Evolutionary conservation across 2,329 filamentous ascomycete genomes (phyloP).

Genomic region (Xylariaceae sp.): DNA sequence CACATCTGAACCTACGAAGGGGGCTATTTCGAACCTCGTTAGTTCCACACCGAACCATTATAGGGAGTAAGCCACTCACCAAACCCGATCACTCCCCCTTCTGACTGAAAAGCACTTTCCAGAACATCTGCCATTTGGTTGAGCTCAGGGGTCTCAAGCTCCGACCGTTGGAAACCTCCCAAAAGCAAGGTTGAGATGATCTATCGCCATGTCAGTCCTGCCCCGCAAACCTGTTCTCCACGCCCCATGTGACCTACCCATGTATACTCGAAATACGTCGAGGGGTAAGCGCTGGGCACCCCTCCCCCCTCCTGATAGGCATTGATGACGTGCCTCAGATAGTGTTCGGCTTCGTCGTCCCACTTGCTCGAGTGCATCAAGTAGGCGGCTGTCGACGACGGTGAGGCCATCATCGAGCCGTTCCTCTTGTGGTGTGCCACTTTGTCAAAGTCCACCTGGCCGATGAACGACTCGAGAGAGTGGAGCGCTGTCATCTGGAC

Average conservation of each 20-base stretch:
- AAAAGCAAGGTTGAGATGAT: neutral
- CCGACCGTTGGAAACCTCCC: too few species aligned
- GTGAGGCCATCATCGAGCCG: slow-evolving; percentile 33
- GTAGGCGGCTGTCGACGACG: slow-evolving; percentile 33
- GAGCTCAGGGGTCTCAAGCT: too few species aligned
- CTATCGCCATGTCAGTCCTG: neutral
- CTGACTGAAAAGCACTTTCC: too few species aligned
- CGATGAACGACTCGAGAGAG: slow-evolving; percentile 34
- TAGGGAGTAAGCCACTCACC: slow-evolving; percentile 1
- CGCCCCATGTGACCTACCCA: too few species aligned
- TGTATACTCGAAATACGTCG: neutral
- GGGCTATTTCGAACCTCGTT: neutral
- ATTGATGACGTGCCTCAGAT: neutral
- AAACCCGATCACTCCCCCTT: neutral
- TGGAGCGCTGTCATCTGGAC: slow-evolving; percentile 15
- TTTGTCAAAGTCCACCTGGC: slow-evolving; percentile 31
- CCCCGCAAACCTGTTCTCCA: neutral
- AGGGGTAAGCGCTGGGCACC: neutral
- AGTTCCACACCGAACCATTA: neutral
- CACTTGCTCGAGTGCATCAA: slow-evolving; percentile 10
- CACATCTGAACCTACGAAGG: neutral
- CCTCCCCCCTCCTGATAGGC: neutral
- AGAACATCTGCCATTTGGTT: too few species aligned
- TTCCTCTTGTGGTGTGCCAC: slow-evolving; percentile 27
- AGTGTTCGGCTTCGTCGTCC: slow-evolving; percentile 8